A percentile compares a stretch with the other conserved stretches of the same genome.
These are phyloP conservation scores for Colletotrichum godetiae DNA, from an alignment of 2,329 filamentous ascomycete genomes.

Conservation along the genomic window DNA sequence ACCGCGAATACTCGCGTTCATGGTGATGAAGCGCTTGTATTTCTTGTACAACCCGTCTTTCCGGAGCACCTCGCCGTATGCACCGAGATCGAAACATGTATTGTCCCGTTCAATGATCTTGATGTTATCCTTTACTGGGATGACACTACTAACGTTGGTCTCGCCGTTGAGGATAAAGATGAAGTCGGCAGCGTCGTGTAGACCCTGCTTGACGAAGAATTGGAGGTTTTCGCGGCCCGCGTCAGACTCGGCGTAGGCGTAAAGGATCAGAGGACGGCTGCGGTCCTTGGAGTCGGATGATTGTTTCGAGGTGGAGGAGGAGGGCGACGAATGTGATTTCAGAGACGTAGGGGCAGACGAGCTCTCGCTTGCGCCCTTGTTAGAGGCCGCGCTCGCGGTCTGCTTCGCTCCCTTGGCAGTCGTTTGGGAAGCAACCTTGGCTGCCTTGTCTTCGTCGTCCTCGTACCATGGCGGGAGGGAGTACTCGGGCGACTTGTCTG, in stretches of 20 bases:
- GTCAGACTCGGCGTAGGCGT: conserved; percentile 49
- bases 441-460: not conserved
- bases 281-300: conserved; percentile 9
- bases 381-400: not conserved
- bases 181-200: conserved; percentile 51
- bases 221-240: conserved; percentile 45
- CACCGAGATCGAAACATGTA: conserved; percentile 50
- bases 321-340: not conserved
- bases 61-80: conserved; percentile 47
- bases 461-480: conserved; percentile 22
- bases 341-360: not conserved
- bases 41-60: conserved; percentile 45
- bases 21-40: conserved; percentile 49
- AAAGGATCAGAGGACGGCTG: conserved; percentile 44
- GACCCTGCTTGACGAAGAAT: conserved; percentile 50
- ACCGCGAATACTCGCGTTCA: conserved; percentile 49
- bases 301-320: not conserved
- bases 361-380: not conserved
- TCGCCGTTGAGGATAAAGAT: conserved; percentile 53
- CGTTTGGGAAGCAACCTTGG: not conserved
- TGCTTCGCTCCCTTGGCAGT: not conserved
- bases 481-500: not conserved
- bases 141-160: conserved; percentile 39
- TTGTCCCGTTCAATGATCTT: conserved; percentile 44
- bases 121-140: conserved; percentile 47